Percentiles rank a stretch among this genome's conserved stretches.
These are phyloP conservation scores for Phytophthora pini DNA, from an alignment of 352 stramenopile genomes.

Conservation along the genomic window DNA sequence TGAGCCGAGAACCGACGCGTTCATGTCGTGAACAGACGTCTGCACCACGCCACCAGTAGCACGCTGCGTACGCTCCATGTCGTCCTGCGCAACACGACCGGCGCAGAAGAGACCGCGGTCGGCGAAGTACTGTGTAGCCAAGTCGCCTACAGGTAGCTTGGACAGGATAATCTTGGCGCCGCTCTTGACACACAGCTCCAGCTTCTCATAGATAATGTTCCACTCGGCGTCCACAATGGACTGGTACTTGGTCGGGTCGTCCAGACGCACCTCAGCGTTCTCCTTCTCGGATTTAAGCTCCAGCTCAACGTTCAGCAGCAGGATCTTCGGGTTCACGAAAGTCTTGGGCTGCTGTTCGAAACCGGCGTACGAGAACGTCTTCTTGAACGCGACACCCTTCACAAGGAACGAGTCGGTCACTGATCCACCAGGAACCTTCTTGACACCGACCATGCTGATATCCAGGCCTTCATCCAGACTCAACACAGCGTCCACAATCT, in stretches of 20 bases:
- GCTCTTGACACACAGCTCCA: conserved; percentile 90
- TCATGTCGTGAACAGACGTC: conserved; percentile 94
- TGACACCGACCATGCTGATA: conserved; percentile 96
- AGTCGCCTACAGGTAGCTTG: conserved; percentile 95
- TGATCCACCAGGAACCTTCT: conserved; percentile 98
- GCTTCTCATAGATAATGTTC: conserved; percentile 99
- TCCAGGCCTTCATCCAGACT: conserved; percentile 91
- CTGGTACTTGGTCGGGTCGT: conserved; percentile 98
- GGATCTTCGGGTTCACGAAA: conserved; percentile 96
- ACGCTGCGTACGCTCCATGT: conserved; percentile 97
- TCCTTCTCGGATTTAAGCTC: conserved; percentile 99
- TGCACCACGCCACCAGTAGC: conserved; percentile 96
- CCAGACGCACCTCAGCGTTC: conserved; percentile 98
- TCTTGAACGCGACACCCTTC: conserved; percentile 98
- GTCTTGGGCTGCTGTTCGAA: conserved; percentile 99
- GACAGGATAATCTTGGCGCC: conserved; percentile 98
- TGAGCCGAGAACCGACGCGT: conserved; percentile 90
- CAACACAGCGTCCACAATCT: conserved; percentile 96
- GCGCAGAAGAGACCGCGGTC: conserved; percentile 98
- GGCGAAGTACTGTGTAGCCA: conserved; percentile 99
- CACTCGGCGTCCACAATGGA: conserved; percentile 99
- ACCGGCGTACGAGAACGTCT: conserved; percentile 99
- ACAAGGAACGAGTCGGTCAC: conserved; percentile 98
- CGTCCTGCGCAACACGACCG: conserved; percentile 95
- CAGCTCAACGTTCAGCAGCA: conserved; percentile 99